These are phyloP conservation scores for Hyparrhenia diplandra DNA, from an alignment of 176 grass and related monocot species.

Conservation along the genomic window DNA sequence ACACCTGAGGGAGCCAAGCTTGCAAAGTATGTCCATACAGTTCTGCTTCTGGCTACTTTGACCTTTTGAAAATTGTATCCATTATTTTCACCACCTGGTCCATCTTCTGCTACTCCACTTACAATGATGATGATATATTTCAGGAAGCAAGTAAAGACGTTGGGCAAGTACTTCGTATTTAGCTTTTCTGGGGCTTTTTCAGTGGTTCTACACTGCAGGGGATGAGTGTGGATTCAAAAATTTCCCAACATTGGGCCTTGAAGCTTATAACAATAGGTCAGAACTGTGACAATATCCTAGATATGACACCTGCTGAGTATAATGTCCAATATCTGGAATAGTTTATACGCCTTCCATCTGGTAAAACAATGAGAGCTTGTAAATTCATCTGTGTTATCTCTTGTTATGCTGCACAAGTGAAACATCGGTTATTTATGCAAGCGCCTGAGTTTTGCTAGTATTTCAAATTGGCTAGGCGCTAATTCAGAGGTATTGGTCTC, in stretches of 20 bases:
- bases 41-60: slow-evolving; percentile 8
- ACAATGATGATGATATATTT: slow-evolving; percentile 15
- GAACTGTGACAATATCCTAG: not conserved
- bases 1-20: slow-evolving; percentile 65
- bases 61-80: not conserved
- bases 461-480: slow-evolving; percentile 3
- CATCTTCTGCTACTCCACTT: not conserved
- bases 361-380: not conserved
- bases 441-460: not conserved
- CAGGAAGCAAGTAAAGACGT: slow-evolving; percentile 85
- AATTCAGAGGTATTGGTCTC: slow-evolving; percentile 2
- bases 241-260: slow-evolving; percentile 78
- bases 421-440: not conserved
- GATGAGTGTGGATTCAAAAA: slow-evolving; percentile 69
- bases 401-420: slow-evolving; percentile 8
- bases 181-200: slow-evolving; percentile 93
- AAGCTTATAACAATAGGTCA: slow-evolving; percentile 59
- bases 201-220: slow-evolving; percentile 86
- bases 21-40: slow-evolving; percentile 56
- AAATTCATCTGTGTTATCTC: not conserved
- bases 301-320: slow-evolving; percentile 2
- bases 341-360: not conserved
- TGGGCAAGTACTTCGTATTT: slow-evolving; percentile 63
- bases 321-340: slow-evolving; percentile 3
- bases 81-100: not conserved